These are phyloP conservation scores for Solanum appendiculatum DNA, from an alignment of 257 asterid species.

Conservation along the genomic window DNA sequence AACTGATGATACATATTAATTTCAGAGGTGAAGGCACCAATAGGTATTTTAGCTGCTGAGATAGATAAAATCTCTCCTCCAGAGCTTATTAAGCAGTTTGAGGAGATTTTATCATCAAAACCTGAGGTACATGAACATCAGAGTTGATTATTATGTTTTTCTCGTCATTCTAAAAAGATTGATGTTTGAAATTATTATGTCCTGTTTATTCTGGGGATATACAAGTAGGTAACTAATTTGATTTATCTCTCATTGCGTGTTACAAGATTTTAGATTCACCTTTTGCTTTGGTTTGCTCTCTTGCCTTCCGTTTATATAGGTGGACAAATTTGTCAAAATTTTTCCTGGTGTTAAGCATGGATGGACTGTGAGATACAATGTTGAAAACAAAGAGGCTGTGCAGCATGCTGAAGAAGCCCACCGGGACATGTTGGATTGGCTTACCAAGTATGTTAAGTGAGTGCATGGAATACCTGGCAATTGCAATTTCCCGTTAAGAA, in stretches of 20 bases:
- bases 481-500: not conserved
- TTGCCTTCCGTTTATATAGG: slow-evolving; percentile 8
- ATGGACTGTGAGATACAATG: slow-evolving; percentile 47
- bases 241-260: not conserved
- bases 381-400: slow-evolving; percentile 27
- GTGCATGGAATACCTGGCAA: not conserved
- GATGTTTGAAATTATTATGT: not conserved
- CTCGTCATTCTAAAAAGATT: not conserved
- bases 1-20: not conserved
- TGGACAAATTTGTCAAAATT: slow-evolving; percentile 34
- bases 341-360: slow-evolving; percentile 46
- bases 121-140: slow-evolving; percentile 30
- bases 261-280: not conserved
- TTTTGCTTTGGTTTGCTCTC: not conserved
- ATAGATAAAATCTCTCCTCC: slow-evolving; percentile 38
- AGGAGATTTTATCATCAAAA: slow-evolving; percentile 36
- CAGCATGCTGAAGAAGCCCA: slow-evolving; percentile 49
- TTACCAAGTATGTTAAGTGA: slow-evolving; percentile 28
- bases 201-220: not conserved
- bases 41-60: slow-evolving; percentile 58
- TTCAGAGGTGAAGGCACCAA: slow-evolving; percentile 43
- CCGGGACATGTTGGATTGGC: slow-evolving; percentile 36
- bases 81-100: slow-evolving; percentile 35
- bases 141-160: not conserved
- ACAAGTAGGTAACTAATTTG: not conserved